phyloP scores from a whole-genome alignment of 768 basidiomycete genomes.

The Tubosaeta sp. region DNA sequence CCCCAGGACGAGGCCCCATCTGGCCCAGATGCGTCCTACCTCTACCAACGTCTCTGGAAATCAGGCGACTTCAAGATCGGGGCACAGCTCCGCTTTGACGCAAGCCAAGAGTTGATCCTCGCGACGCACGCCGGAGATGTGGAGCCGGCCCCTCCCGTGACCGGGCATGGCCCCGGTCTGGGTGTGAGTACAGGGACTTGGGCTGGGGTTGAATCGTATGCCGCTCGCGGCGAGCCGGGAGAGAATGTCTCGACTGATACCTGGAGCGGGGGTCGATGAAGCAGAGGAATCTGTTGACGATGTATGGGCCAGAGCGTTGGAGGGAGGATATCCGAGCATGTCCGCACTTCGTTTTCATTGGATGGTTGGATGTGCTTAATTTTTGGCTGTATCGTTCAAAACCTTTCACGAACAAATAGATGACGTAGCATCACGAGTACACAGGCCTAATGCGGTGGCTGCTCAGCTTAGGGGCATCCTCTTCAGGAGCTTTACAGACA shows the following conservation, averaged over 20 bases:
- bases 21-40: slow-evolving; percentile 31
- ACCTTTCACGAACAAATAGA: too few relatives aligned
- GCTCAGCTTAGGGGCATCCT: too few relatives aligned
- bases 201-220: background rate
- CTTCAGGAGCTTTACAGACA: too few relatives aligned
- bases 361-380: background rate
- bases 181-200: background rate
- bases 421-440: too few relatives aligned
- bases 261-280: background rate
- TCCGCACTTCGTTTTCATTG: background rate
- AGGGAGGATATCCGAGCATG: too few relatives aligned
- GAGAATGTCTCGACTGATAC: slow-evolving; percentile 11
- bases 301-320: slow-evolving; percentile 1
- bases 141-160: background rate
- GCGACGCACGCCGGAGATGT: slow-evolving; percentile 30
- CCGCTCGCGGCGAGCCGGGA: slow-evolving; percentile 2
- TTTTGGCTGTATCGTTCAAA: too few relatives aligned
- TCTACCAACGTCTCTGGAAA: slow-evolving; percentile 67
- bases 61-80: slow-evolving; percentile 60
- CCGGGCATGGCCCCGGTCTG: background rate
- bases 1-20: slow-evolving; percentile 14
- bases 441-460: too few relatives aligned
- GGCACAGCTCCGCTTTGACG: slow-evolving; percentile 49
- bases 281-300: slow-evolving; percentile 10
- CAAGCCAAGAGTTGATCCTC: slow-evolving; percentile 49